Evolutionary conservation across 352 stramenopile genomes (phyloP).

Genomic region (Globisporangium carolinianum): DNA sequence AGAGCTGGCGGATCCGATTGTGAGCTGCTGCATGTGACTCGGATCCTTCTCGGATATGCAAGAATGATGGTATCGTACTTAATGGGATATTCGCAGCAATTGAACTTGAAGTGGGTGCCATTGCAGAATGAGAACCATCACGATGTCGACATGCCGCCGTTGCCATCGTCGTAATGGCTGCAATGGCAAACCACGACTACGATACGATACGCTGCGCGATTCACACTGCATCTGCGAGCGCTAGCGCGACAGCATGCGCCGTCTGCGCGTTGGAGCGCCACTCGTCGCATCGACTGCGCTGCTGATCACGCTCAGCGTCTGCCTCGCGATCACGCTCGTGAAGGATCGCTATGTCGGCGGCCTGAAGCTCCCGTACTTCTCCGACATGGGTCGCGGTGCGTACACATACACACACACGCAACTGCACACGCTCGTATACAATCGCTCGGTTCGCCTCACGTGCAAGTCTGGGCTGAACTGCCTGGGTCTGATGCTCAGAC

Average conservation of each 20-base stretch:
- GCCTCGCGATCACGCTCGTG: conserved; percentile 29
- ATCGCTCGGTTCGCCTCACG: too few species aligned
- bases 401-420: background rate
- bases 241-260: background rate
- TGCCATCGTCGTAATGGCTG: background rate
- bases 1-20: too few species aligned
- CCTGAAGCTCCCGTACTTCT: conserved; percentile 51
- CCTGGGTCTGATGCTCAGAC: conserved; percentile 13
- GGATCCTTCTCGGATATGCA: too few species aligned
- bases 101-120: too few species aligned
- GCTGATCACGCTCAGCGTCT: conserved; percentile 36
- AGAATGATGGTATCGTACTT: too few species aligned
- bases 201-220: background rate
- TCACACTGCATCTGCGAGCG: background rate
- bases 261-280: conserved; percentile 10
- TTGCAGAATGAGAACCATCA: too few species aligned
- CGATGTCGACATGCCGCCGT: too few species aligned
- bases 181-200: background rate
- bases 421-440: background rate
- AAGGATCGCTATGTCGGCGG: conserved; percentile 38
- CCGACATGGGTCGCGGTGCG: conserved; percentile 39
- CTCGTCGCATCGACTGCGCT: conserved; percentile 29
- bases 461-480: too few species aligned
- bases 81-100: too few species aligned
- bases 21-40: too few species aligned